A percentile compares a stretch with the other conserved stretches of the same genome.
phyloP scores from a whole-genome alignment of 1,284 basidiomycete species.

The Testicularia cyperi region DNA sequence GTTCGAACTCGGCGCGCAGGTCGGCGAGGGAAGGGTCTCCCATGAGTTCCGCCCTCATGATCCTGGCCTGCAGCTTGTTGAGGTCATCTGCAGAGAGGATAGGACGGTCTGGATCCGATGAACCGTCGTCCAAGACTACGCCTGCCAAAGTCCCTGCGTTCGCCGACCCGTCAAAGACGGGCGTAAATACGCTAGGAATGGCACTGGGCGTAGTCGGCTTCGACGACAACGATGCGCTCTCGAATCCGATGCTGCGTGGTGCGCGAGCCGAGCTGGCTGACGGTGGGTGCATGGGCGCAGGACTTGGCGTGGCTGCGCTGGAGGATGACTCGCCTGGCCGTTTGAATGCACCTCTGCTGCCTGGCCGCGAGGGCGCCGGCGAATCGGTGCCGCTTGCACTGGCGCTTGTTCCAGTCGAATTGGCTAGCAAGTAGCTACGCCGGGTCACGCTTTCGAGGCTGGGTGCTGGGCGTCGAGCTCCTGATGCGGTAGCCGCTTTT shows the following conservation, averaged over 20 bases:
- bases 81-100: constrained; percentile 66
- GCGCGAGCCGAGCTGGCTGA: constrained; percentile 1
- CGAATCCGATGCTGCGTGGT: constrained; percentile 28
- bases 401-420: constrained; percentile 3
- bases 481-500: constrained; percentile 62
- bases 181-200: constrained; percentile 43
- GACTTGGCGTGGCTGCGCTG: constrained; percentile 28
- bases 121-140: constrained; percentile 8
- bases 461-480: constrained; percentile 60
- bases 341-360: constrained; percentile 34
- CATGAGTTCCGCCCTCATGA: constrained; percentile 85
- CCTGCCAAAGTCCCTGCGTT: constrained; percentile 1
- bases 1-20: constrained; percentile 82
- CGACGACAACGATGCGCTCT: constrained; percentile 16
- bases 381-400: constrained; percentile 3
- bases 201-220: constrained; percentile 30
- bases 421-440: constrained; percentile 32
- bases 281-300: background rate
- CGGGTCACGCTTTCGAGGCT: constrained; percentile 20
- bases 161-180: constrained; percentile 7
- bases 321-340: constrained; percentile 38
- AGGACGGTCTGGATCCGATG: constrained; percentile 13
- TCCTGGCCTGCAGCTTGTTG: constrained; percentile 89
- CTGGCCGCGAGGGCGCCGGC: constrained; percentile 9
- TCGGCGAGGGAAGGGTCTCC: constrained; percentile 70